Percentiles rank a stretch among this genome's conserved stretches.
Conservation (phyloP, 768 basidiomycete genomes). For the Mycena galericulata region DNA sequence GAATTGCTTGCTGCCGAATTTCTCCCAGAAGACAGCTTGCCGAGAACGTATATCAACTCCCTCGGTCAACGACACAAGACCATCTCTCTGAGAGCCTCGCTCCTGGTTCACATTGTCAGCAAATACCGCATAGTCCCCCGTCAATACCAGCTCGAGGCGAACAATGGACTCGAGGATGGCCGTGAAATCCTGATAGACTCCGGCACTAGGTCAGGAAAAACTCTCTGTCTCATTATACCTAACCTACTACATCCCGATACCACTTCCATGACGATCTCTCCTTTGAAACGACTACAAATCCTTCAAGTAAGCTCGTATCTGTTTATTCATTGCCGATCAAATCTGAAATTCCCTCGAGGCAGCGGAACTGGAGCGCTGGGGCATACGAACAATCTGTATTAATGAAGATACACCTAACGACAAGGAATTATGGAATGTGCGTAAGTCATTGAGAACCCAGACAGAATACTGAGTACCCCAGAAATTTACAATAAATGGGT, state of each 20-base stretch:
- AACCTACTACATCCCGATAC: neutral
- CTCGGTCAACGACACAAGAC: neutral
- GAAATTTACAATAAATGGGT: too few relatives aligned
- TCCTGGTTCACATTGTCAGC: conserved; percentile 23
- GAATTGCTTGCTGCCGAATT: too few relatives aligned
- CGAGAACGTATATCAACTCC: conserved; percentile 4
- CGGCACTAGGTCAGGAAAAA: neutral
- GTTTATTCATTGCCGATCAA: neutral
- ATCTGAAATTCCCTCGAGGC: neutral
- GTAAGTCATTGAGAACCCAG: too few relatives aligned
- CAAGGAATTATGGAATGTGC: conserved; percentile 32
- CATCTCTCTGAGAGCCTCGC: conserved; percentile 11
- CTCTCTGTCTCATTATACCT: neutral
- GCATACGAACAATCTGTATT: conserved; percentile 36
- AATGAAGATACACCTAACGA: conserved; percentile 38
- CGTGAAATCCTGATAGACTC: conserved; percentile 39
- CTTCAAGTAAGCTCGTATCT: conserved; percentile 6
- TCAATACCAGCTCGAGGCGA: conserved; percentile 39
- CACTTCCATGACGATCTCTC: neutral
- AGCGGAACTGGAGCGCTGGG: conserved; percentile 16
- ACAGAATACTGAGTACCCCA: too few relatives aligned
- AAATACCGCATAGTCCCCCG: conserved; percentile 33
- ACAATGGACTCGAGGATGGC: conserved; percentile 33
- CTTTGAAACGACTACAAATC: neutral
- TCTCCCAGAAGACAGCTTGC: too few relatives aligned